These are phyloP conservation scores for Penicillium macrosclerotiorum DNA, from an alignment of 495 filamentous ascomycete genomes.

Conservation along the genomic window DNA sequence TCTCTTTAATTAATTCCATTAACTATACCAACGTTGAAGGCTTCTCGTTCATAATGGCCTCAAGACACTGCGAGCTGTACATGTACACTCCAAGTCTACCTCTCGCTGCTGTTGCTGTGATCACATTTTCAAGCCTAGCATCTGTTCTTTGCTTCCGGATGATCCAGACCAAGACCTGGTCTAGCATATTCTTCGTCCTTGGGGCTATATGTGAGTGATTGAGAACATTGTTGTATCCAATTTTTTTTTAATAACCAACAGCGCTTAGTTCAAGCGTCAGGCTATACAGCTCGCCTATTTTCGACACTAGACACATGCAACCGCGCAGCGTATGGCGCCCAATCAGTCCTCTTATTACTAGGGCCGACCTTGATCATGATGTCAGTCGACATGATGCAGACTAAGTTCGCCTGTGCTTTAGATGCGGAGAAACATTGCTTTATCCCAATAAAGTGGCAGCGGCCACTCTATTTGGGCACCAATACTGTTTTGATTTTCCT, in stretches of 20 bases:
- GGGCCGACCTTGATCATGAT: conserved; percentile 14
- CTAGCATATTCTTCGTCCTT: conserved; percentile 1
- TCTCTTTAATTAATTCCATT: not conserved
- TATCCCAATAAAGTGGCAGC: not conserved
- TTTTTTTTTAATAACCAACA: too few species aligned
- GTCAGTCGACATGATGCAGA: conserved; percentile 10
- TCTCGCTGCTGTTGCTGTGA: conserved; percentile 4
- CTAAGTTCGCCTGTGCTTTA: not conserved
- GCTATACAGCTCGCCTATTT: conserved; percentile 2
- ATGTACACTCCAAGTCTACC: conserved; percentile 4
- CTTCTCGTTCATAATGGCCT: not conserved
- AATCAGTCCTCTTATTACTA: conserved; percentile 6
- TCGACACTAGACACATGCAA: conserved; percentile 5
- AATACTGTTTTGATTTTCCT: conserved; percentile 3
- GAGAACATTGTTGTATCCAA: not conserved
- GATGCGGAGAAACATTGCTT: not conserved
- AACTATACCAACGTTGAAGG: too few species aligned
- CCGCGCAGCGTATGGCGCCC: conserved; percentile 5
- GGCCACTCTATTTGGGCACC: not conserved
- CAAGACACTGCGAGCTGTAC: conserved; percentile 3
- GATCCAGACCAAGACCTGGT: conserved; percentile 2
- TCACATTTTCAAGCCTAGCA: not conserved
- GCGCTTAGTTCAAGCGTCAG: conserved; percentile 1
- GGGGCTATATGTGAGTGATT: conserved; percentile 3
- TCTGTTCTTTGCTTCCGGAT: conserved; percentile 1